Evolutionary conservation across 169 alveolate genomes (phyloP), one percentile per base, ranked within the genome.

Genomic region (Eimeria mitis): DNA sequence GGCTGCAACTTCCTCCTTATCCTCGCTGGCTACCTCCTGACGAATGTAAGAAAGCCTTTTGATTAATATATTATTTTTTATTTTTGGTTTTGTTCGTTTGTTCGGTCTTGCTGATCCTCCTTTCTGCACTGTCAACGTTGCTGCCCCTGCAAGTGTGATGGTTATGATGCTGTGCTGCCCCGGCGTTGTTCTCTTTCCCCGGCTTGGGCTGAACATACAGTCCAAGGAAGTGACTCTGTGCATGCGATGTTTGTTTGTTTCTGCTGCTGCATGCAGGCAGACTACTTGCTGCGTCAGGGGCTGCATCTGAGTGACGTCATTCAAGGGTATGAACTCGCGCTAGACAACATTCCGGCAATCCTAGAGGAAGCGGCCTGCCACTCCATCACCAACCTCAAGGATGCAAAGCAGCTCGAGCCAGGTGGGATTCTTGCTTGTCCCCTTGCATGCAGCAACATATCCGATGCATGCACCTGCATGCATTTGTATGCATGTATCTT

Each of bases 1-100:
- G 99, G 99, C 88, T 99, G 99, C 68, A 99, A 99, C 98, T 98
- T 99, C 23, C 99, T 99, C 71, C 98, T 99, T 95, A 98, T 99
- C 42, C 95, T 99, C 44, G 99, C 99, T 42, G 99, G 99, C 37
- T 99, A 99, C 96, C 98, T 99, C 91, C 97, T 99, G 97, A 97
- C 97, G 47, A 98, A 98, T 95, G 99, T 99, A 71, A 98, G 98
- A 78, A 96, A 97, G 83, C 97, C 96, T 47, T 73, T 97, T 61
- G 96, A 95, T 83, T 94, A 89, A 95, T 97, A 97, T 61, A 8
- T 14, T 4, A n/a, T 13, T 73, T 37, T 34, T 34, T 16, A 73
- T 73, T 13, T 5, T 37, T 11, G 52, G 54, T 42, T 8, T 44
- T 40, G 65, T 11, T 42, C 2, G 25, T 13, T 21, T 44, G 52